Conservation (phyloP, 306 rosid genomes). For the Ceratonia siliqua region DNA sequence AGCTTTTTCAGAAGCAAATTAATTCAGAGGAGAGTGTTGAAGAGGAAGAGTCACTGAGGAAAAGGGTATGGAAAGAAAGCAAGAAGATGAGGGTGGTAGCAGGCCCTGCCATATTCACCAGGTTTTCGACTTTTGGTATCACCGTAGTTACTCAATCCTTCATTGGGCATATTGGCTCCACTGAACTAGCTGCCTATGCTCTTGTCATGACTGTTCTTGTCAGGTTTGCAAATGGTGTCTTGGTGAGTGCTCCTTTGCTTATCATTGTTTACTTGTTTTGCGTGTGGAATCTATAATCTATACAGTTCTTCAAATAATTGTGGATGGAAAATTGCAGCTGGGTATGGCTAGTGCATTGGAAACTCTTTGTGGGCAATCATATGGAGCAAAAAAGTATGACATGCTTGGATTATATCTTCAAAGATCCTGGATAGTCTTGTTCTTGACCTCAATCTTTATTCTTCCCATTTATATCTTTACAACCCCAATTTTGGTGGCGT, state of each 20-base stretch:
- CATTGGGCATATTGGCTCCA: slow-evolving; percentile 57
- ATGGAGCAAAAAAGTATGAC: slow-evolving; percentile 55
- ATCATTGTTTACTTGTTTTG: not conserved
- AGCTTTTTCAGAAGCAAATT: slow-evolving; percentile 32
- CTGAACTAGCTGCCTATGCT: slow-evolving; percentile 57
- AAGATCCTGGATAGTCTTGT: slow-evolving; percentile 67
- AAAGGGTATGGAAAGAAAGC: slow-evolving; percentile 52
- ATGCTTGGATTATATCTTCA: slow-evolving; percentile 73
- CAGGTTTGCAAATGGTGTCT: slow-evolving; percentile 55
- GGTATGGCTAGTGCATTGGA: slow-evolving; percentile 78
- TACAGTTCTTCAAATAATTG: not conserved
- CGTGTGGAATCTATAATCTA: not conserved
- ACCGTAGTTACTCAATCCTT: slow-evolving; percentile 46
- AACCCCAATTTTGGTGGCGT: slow-evolving; percentile 45
- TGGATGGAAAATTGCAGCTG: slow-evolving; percentile 39
- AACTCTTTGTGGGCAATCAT: slow-evolving; percentile 75
- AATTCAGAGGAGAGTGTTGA: not conserved
- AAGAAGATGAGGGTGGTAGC: slow-evolving; percentile 61
- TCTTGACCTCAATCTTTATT: slow-evolving; percentile 34
- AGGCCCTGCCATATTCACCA: slow-evolving; percentile 58
- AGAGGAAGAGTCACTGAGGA: slow-evolving; percentile 35
- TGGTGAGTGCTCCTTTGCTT: slow-evolving; percentile 39
- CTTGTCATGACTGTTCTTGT: slow-evolving; percentile 51
- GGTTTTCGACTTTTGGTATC: slow-evolving; percentile 55
- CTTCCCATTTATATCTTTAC: slow-evolving; percentile 56